Evolutionary conservation across 2,329 filamentous ascomycete genomes (phyloP).

Genomic region (Verticillium nubilum): DNA sequence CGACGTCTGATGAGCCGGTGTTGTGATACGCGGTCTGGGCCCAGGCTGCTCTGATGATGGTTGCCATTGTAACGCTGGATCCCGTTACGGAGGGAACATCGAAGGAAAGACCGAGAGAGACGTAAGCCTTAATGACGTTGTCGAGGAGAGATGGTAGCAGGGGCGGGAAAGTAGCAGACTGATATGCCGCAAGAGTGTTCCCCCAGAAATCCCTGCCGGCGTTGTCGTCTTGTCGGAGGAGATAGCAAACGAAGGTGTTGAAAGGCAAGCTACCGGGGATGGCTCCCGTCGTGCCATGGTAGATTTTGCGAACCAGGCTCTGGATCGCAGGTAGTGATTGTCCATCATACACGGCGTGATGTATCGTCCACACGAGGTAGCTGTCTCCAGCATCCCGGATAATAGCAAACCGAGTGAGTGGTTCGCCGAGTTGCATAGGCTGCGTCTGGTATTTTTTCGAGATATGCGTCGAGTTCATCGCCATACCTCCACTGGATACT

Average conservation of each 20-base stretch:
- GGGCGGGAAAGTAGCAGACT: not conserved
- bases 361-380: constrained; percentile 23
- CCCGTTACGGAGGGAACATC: not conserved
- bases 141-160: not conserved
- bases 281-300: not conserved
- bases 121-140: not conserved
- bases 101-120: not conserved
- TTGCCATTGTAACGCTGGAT: constrained; percentile 9
- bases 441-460: constrained; percentile 4
- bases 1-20: constrained; percentile 18
- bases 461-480: constrained; percentile 4
- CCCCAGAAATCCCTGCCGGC: not conserved
- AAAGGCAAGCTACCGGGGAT: not conserved
- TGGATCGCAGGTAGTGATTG: not conserved
- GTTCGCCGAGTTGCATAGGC: constrained; percentile 14
- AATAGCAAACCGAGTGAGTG: constrained; percentile 14
- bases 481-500: constrained; percentile 1
- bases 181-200: not conserved
- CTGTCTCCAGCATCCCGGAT: not conserved
- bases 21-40: constrained; percentile 29
- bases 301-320: not conserved
- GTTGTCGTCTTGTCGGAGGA: not conserved
- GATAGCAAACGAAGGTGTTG: not conserved
- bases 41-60: constrained; percentile 19
- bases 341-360: constrained; percentile 25